Conservation (phyloP, 345 rosid species). For the Bruguiera sexangula region DNA sequence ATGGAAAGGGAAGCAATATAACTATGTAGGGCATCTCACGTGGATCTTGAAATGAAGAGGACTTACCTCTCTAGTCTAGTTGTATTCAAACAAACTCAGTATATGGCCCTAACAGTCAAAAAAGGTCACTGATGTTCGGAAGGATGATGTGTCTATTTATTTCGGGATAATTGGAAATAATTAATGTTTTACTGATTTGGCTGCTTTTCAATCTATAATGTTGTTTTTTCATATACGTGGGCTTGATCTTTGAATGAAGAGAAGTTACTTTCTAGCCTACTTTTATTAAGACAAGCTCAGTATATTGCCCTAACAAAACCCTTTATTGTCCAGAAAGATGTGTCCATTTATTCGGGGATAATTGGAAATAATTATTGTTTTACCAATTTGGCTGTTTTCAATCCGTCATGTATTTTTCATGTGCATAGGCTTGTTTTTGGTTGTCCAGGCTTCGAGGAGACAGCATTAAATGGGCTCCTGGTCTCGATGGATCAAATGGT, state of each 20-base stretch:
- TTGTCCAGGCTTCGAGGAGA: constrained; percentile 26
- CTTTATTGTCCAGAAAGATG: too few species aligned
- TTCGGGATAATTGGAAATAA: too few species aligned
- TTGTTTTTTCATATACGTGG: not conserved
- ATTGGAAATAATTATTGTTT: too few species aligned
- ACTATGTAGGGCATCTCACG: too few species aligned
- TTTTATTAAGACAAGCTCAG: not conserved
- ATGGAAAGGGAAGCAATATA: too few species aligned
- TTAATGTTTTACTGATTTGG: too few species aligned
- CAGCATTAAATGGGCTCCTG: constrained; percentile 15
- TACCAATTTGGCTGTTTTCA: too few species aligned
- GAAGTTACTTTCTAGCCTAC: not conserved
- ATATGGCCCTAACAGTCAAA: not conserved
- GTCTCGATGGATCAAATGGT: constrained; percentile 15
- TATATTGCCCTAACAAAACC: not conserved
- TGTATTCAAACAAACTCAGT: not conserved
- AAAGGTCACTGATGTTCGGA: too few species aligned
- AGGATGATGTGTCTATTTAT: too few species aligned
- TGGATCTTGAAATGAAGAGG: not conserved
- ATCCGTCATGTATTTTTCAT: too few species aligned
- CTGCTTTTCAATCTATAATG: too few species aligned
- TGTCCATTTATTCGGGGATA: too few species aligned
- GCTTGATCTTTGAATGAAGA: not conserved
- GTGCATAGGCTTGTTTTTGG: not conserved
- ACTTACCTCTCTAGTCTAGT: not conserved